These are phyloP conservation scores for Domatiomyces catenatus DNA, from an alignment of 2,329 filamentous ascomycete genomes.

Conservation along the genomic window DNA sequence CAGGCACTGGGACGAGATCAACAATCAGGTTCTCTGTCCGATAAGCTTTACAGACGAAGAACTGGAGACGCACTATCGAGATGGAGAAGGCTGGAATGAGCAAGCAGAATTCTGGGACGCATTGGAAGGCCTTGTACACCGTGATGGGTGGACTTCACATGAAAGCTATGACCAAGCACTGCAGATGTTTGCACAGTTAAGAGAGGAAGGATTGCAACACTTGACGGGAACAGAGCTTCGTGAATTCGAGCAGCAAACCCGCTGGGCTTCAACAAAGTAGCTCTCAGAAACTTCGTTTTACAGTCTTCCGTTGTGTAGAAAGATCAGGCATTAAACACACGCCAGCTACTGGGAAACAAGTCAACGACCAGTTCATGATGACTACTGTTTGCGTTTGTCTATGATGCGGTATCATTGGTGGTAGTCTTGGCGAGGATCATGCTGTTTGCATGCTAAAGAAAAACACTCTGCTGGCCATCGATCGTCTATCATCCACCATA, in stretches of 20 bases:
- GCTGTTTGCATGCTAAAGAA: neutral
- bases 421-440: neutral
- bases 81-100: neutral
- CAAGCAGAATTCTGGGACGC: neutral
- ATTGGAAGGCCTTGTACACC: neutral
- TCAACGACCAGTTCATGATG: neutral
- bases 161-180: neutral
- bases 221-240: no score
- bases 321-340: no score
- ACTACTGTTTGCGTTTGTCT: neutral
- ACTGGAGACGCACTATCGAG: neutral
- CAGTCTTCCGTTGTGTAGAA: no score
- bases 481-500: neutral
- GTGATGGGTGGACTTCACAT: neutral
- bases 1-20: neutral
- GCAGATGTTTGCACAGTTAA: neutral
- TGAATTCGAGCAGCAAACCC: no score
- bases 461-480: neutral
- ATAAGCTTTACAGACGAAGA: neutral
- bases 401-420: neutral
- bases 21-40: neutral
- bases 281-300: no score
- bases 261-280: no score
- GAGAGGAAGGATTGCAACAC: neutral
- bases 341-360: neutral